Evolutionary conservation across 2,329 filamentous ascomycete species (phyloP).

Genomic region (Sarocladiaceae sp.): DNA sequence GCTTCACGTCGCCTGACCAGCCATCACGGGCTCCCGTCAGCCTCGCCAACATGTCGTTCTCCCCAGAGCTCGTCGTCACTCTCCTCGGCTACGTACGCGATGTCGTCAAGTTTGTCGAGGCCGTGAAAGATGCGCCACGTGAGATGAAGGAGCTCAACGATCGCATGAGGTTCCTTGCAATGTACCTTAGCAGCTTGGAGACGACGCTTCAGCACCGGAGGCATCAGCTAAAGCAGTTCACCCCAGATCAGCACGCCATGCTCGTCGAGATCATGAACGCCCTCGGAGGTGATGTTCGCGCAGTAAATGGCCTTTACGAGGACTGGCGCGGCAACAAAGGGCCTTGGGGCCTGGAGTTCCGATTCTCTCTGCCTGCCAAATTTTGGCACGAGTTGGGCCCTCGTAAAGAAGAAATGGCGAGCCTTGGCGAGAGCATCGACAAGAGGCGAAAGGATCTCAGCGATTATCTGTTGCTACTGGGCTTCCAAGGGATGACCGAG

Average conservation of each 20-base stretch:
- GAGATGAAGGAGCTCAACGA: constrained; percentile 18
- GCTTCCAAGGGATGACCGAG: constrained; percentile 3
- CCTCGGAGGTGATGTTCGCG: constrained; percentile 16
- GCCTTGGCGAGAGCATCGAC: neutral
- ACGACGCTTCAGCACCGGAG: constrained; percentile 13
- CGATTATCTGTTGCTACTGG: neutral
- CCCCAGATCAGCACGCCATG: constrained; percentile 14
- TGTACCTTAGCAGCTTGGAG: constrained; percentile 15
- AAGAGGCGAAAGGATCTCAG: neutral
- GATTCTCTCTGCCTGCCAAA: constrained; percentile 14
- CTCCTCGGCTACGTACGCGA: constrained; percentile 17
- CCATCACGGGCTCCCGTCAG: too few species aligned
- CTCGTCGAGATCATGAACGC: constrained; percentile 15
- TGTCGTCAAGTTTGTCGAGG: constrained; percentile 16
- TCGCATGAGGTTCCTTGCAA: constrained; percentile 16
- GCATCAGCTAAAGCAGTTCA: constrained; percentile 10
- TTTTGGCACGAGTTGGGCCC: constrained; percentile 11
- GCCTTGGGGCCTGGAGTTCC: constrained; percentile 18
- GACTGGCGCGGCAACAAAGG: constrained; percentile 15
- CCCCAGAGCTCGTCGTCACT: constrained; percentile 16
- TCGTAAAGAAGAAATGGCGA: neutral
- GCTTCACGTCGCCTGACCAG: too few species aligned
- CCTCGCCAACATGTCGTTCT: constrained; percentile 7
- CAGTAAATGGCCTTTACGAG: constrained; percentile 17
- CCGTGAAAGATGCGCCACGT: constrained; percentile 17